Conservation (phyloP, 2,329 filamentous ascomycete species). For the Penicillium sp. region DNA sequence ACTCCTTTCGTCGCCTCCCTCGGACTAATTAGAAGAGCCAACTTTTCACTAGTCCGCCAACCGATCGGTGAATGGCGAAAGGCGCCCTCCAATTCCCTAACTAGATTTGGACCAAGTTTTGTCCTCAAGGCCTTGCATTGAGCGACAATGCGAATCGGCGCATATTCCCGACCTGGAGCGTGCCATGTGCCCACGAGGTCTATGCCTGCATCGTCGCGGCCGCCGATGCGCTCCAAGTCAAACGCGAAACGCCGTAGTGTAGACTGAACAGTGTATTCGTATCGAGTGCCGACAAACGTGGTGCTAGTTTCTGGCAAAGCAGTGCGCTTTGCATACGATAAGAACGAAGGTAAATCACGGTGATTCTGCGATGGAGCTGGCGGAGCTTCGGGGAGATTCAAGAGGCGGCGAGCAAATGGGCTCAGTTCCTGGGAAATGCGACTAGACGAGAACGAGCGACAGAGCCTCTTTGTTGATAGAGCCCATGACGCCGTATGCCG, state of each 20-base stretch:
- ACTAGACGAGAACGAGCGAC: constrained; percentile 12
- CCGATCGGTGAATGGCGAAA: constrained; percentile 68
- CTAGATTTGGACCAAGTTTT: constrained; percentile 41
- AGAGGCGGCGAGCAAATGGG: constrained; percentile 32
- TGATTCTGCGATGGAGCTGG: constrained; percentile 32
- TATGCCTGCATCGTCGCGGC: constrained; percentile 44
- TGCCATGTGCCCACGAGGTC: constrained; percentile 47
- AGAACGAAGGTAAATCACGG: constrained; percentile 37
- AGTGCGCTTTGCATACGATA: constrained; percentile 36
- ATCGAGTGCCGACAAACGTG: constrained; percentile 43
- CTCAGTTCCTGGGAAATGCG: constrained; percentile 11
- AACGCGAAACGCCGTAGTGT: constrained; percentile 39
- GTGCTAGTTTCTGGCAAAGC: constrained; percentile 35
- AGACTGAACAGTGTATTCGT: constrained; percentile 43
- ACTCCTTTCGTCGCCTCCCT: constrained; percentile 73
- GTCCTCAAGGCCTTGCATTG: constrained; percentile 45
- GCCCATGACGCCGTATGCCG: neutral
- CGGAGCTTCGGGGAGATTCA: constrained; percentile 33
- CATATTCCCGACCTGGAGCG: constrained; percentile 30
- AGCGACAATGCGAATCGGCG: constrained; percentile 37
- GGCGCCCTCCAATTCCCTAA: constrained; percentile 58
- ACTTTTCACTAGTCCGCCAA: constrained; percentile 62
- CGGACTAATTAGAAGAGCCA: constrained; percentile 69
- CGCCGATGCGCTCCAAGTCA: constrained; percentile 40
- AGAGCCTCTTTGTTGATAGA: neutral